Evolutionary conservation across 495 filamentous ascomycete species (phyloP).

Genomic region (Xylaria flabelliformis): DNA sequence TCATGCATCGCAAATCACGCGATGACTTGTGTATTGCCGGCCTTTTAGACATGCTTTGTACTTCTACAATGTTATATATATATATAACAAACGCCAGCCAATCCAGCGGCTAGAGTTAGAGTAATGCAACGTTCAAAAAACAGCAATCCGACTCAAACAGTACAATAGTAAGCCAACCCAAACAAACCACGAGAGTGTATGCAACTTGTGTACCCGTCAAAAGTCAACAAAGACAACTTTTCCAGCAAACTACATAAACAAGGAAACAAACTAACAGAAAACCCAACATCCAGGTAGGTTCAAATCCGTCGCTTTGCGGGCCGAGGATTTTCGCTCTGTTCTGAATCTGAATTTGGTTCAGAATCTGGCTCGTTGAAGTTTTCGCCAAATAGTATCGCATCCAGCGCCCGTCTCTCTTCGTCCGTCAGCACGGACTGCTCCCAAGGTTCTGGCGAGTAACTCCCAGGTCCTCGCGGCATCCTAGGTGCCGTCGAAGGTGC

Average conservation of each 20-base stretch:
- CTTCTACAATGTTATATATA: background rate
- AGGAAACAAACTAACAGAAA: background rate
- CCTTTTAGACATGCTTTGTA: background rate
- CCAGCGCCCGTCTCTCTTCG: too few species aligned
- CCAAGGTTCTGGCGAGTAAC: too few species aligned
- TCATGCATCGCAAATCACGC: conserved; percentile 1
- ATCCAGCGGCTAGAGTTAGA: background rate
- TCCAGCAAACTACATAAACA: background rate
- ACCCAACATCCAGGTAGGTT: background rate
- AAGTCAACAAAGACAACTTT: background rate
- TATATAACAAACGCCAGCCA: background rate
- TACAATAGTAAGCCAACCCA: background rate
- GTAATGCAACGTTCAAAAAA: background rate
- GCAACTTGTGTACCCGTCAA: background rate
- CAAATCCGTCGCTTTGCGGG: background rate
- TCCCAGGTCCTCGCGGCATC: too few species aligned
- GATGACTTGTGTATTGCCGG: background rate
- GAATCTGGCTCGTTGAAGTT: too few species aligned
- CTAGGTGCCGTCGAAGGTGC: too few species aligned
- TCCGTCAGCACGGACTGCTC: too few species aligned
- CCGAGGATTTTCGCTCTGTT: background rate
- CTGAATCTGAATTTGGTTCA: background rate
- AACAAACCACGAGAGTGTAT: background rate
- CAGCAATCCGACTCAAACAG: background rate
- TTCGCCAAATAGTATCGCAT: too few species aligned